phyloP scores from a whole-genome alignment of 2,329 filamentous ascomycete genomes.

The Geosmithia flava region DNA sequence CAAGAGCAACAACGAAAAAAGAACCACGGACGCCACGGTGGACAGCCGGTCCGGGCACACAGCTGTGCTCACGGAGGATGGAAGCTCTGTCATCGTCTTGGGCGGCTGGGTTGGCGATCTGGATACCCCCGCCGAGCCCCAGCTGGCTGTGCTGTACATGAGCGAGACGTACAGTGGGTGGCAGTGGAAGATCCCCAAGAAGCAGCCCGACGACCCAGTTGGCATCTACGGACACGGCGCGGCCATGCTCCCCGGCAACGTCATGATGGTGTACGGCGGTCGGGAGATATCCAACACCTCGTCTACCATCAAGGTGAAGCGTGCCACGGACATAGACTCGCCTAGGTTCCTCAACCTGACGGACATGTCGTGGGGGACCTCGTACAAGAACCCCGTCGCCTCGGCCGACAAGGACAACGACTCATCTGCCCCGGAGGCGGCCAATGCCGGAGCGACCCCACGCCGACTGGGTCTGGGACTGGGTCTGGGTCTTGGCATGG shows the following conservation, averaged over 20 bases:
- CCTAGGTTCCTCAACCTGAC: conserved; percentile 45
- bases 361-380: conserved; percentile 37
- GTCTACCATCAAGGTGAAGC: conserved; percentile 14
- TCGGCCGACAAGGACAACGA: not conserved
- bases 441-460: conserved; percentile 7
- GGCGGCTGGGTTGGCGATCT: conserved; percentile 90
- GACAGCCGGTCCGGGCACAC: conserved; percentile 86
- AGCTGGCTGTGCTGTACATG: conserved; percentile 66
- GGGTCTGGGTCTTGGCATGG: conserved; percentile 51
- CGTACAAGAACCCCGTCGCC: conserved; percentile 19
- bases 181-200: conserved; percentile 54
- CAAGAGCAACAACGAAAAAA: not conserved
- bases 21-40: conserved; percentile 28
- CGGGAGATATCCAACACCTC: conserved; percentile 30
- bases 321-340: conserved; percentile 13
- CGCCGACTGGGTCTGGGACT: conserved; percentile 43
- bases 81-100: conserved; percentile 62
- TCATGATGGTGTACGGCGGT: conserved; percentile 57
- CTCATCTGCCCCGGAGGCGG: conserved; percentile 10
- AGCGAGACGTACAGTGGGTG: conserved; percentile 64
- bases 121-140: conserved; percentile 63
- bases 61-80: conserved; percentile 68
- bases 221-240: conserved; percentile 54
- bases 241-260: conserved; percentile 49
- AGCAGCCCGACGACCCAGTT: conserved; percentile 25